Conservation (phyloP, 2,329 filamentous ascomycete species). For the Cytospora schulzeri region DNA sequence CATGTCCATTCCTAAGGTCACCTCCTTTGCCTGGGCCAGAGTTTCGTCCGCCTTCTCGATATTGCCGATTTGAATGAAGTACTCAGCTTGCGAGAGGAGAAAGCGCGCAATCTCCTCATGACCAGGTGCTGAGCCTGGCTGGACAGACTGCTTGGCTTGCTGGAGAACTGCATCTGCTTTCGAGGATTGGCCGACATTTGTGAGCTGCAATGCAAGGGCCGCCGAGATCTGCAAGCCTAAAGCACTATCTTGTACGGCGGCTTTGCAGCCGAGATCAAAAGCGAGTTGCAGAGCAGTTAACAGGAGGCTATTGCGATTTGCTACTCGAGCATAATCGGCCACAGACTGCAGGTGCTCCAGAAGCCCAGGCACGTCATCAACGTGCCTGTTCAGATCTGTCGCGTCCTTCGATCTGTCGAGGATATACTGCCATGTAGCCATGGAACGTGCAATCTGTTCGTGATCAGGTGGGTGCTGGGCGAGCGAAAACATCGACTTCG, state of each 20-base stretch:
- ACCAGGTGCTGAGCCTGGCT: conserved; percentile 31
- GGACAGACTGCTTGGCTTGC: conserved; percentile 35
- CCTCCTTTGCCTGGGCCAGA: conserved; percentile 44
- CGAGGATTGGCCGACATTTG: conserved; percentile 53
- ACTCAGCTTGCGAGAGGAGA: conserved; percentile 74
- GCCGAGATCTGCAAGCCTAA: conserved; percentile 34
- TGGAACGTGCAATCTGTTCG: conserved; percentile 37
- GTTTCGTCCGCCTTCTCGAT: conserved; percentile 58
- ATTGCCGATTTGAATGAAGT: conserved; percentile 68
- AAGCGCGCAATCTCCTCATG: conserved; percentile 52
- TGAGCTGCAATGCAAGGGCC: conserved; percentile 54
- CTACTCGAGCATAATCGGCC: conserved; percentile 53
- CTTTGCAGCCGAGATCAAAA: conserved; percentile 44
- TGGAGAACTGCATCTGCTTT: conserved; percentile 51
- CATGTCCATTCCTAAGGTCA: conserved; percentile 24
- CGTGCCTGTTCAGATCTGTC: conserved; percentile 44
- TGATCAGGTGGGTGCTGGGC: conserved; percentile 42
- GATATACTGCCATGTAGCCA: conserved; percentile 50
- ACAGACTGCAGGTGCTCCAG: conserved; percentile 53
- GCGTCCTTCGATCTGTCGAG: conserved; percentile 42
- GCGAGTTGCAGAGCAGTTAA: conserved; percentile 51
- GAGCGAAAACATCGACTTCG: conserved; percentile 48
- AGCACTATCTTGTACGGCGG: conserved; percentile 17
- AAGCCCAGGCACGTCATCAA: conserved; percentile 54
- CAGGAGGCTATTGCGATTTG: conserved; percentile 51